Base-by-base conservation (phyloP, 768 basidiomycete genomes). In the Crassisporium funariophilum region DNA sequence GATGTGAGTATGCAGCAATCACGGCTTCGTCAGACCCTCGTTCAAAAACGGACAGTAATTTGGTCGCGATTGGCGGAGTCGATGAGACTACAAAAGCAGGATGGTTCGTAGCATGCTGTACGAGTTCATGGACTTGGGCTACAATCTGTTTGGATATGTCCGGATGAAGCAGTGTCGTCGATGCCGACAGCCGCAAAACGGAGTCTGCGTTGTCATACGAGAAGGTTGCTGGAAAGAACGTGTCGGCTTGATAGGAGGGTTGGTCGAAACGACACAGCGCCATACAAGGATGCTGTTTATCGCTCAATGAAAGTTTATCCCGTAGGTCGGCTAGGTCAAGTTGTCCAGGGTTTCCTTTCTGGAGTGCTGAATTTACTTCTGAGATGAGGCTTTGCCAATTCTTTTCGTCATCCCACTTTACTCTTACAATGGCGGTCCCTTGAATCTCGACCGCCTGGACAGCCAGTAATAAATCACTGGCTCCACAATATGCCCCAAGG, bases 391-490 rank as follows among this genome's bases (percentile, higher is more conserved):
- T 53, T 15, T 48, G 44, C 62, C 64, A 66, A 11, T 50, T 55
- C 15, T 60, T 46, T 0, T 41, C 51, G 6, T 58, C 54, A 17
- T 47, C 35, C 66, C 68, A 69, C 17, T 44, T 19, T 5, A 65
- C 50, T 8, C 66, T 54, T 20, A 67, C 47, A 35, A 59, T 53
- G 8, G 33, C 36, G 20, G 31, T 34, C 4, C 35, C 34, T 6
- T 35, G 13, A 17, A 56, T 52, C 16, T 46, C 39, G 11, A 19
- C 27, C 5, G 41, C 17, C 36, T 54, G 49, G n/a, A 61, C 36
- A n/a, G 60, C 64, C 16, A 69, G 46, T 1, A 69, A 50, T 20
- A 69, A 38, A 44, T 69, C 68, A 9, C 57, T 50, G 16, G 53
- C 52, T 12, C 60, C 59, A 46, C 66, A 67, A 45, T 69, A 69